Percentiles rank a stretch among this genome's conserved stretches.
phyloP scores from a whole-genome alignment of 305 asterid species.

The Stenogyne calaminthoides region DNA sequence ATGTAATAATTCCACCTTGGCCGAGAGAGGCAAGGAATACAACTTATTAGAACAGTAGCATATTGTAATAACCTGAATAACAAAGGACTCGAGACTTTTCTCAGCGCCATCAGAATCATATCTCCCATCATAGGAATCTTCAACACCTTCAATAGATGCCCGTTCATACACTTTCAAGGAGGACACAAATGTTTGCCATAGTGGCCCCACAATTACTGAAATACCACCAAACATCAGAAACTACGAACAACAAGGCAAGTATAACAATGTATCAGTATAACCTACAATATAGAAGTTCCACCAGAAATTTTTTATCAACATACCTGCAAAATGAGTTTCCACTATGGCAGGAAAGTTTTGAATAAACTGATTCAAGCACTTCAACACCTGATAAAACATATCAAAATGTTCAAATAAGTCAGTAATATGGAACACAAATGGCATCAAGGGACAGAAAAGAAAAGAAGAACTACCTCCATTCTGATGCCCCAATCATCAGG shows the following conservation, averaged over 20 bases:
- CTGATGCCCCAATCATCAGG: constrained; percentile 98
- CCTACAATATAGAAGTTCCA: constrained; percentile 19
- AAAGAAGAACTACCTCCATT: constrained; percentile 73
- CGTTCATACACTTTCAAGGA: constrained; percentile 78
- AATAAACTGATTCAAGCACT: constrained; percentile 91
- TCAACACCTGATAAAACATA: constrained; percentile 62
- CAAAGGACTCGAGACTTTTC: constrained; percentile 83
- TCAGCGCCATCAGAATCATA: constrained; percentile 97
- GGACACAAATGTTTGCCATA: constrained; percentile 90
- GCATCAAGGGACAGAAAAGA: constrained; percentile 24
- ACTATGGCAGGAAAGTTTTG: constrained; percentile 74
- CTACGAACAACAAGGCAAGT: constrained; percentile 25
- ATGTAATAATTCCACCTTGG: constrained; percentile 8
- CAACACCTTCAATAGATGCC: constrained; percentile 75
- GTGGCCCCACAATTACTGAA: constrained; percentile 82
- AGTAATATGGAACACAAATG: constrained; percentile 19
- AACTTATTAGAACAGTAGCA: constrained; percentile 5
- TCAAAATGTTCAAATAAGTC: constrained; percentile 11
- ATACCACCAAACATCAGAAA: constrained; percentile 32
- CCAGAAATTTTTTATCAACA: constrained; percentile 22
- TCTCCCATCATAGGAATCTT: constrained; percentile 91
- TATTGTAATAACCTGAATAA: constrained; percentile 71
- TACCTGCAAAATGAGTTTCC: constrained; percentile 73
- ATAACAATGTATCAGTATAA: constrained; percentile 25
- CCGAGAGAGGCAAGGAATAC: neutral